Base-by-base conservation (phyloP, 768 basidiomycete species). In the Candolleomyces eurysporus region DNA sequence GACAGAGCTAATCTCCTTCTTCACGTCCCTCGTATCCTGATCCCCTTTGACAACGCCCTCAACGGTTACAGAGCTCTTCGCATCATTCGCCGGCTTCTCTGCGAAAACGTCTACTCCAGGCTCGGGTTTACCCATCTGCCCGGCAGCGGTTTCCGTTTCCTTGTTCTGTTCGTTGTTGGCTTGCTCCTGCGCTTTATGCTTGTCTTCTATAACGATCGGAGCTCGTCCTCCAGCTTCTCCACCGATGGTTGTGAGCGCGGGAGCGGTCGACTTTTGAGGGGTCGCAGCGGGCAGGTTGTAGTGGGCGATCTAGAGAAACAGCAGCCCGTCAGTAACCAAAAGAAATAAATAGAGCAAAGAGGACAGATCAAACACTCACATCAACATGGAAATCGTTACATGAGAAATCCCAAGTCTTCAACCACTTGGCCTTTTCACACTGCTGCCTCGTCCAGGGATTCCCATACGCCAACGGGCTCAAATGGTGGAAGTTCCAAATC, bases 351-450 rank as follows among this genome's bases (percentile, higher is more conserved):
- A 10, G 51, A 51, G 0, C 0, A 22, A 49, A 48, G 45, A 21
- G 48, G 39, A 43, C 22, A 58, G 45, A 26, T 26, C 26, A n/a
- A 45, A 6, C 0, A 78, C 89, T 63, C 71, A 91, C 90, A 22
- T 86, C 77, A 22, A 88, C 82, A 19, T 77, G 73, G 77, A 90
- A 92, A n/a, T 89, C 88, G 45, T 83, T 77, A 72, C 90, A 99
- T 30, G 87, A 83, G 72, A 98, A 98, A 75, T 99, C 97, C 97
- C 97, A 99, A 5, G 89, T 91, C 77, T 88, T 93, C 45, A 96
- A 66, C 93, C 94, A 96, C 69, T 86, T 88, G 0, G 93, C 87
- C 45, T 77, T 82, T 56, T 81, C 71, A 67, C 97, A 98, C 63
- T 92, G 81, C 8, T 68, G 70, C 76, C 82, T 92, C 39, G 96